Base-by-base conservation (phyloP, 805 yeast genomes). In the Lachancea nothofagi region DNA sequence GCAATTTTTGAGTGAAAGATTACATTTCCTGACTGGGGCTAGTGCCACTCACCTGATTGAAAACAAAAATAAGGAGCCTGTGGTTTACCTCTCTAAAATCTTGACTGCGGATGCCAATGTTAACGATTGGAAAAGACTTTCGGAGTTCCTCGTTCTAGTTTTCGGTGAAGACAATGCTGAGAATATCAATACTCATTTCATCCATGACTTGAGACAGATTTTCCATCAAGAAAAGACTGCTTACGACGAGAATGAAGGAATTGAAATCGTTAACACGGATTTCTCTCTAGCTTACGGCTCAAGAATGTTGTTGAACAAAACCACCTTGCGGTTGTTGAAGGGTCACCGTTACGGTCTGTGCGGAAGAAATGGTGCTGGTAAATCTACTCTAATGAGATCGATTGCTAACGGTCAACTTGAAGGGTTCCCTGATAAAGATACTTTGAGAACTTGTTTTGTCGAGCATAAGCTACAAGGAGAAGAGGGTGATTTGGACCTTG, bases 301-400 rank as follows among this genome's bases (percentile, higher is more conserved):
- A 20, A 80, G 97, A 67, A 90, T 90, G 97, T 75, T 93, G 53
- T 71, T 90, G 53, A 90, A 89, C 74, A 93, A 93, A 69, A 88
- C 98, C 33, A 84, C 75, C 45, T 70, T 90, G 61, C 77, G 95
- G 59, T 74, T 90, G 47, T 70, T 85, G 53, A 87, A 89, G 69
- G 97, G 97, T 55, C 97, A 86, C 67, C 78, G 98, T 66, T 90
- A 90, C 59, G 98, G 98, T 71, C 74, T 90, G 46, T 87, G 96
- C 73, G 98, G 98, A 61, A 75, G 97, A 68, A 90, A 90, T 62
- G 98, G 98, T 75, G 97, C 96, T 44, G 98, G 98, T 71, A 90
- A 90, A 66, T 88, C 97, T 10, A 90, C 98, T 12, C 72, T 90
- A 55, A 88, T 90, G 97, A 78, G 97, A 65, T 82, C 97, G 22